These are phyloP conservation scores for Lasiosphaeria miniovina DNA, from an alignment of 495 filamentous ascomycete genomes.

Conservation along the genomic window DNA sequence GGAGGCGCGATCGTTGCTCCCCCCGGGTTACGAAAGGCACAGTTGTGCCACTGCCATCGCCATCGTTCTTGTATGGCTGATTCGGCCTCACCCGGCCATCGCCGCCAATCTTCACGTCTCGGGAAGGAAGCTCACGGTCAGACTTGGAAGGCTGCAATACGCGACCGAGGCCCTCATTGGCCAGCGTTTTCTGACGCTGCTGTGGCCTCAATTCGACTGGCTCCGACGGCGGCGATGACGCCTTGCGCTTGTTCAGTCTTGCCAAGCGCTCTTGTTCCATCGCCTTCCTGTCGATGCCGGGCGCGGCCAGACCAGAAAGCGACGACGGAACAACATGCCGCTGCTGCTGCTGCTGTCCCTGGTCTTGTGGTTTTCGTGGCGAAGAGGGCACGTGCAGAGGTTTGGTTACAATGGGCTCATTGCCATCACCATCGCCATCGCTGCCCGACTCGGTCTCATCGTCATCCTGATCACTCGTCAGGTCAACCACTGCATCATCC, in stretches of 20 bases:
- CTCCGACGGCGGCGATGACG: conserved; percentile 20
- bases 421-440: too few species aligned
- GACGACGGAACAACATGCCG: neutral
- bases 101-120: neutral
- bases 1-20: conserved; percentile 26
- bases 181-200: conserved; percentile 26
- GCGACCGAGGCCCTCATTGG: neutral
- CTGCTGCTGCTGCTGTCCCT: neutral
- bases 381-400: too few species aligned
- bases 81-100: neutral
- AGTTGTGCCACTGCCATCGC: neutral
- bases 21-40: neutral
- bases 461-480: neutral
- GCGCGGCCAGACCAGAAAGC: conserved; percentile 1
- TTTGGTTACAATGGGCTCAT: too few species aligned
- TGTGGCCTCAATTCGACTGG: conserved; percentile 9
- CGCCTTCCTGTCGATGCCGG: conserved; percentile 67
- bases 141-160: neutral
- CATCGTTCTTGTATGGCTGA: neutral
- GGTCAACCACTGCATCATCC: neutral
- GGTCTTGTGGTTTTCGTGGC: neutral
- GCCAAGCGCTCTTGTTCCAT: conserved; percentile 87
- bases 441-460: too few species aligned
- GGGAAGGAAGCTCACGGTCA: neutral
- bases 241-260: conserved; percentile 60